phyloP scores from a whole-genome alignment of 441 rosid genomes.

The Kokia cookei region DNA sequence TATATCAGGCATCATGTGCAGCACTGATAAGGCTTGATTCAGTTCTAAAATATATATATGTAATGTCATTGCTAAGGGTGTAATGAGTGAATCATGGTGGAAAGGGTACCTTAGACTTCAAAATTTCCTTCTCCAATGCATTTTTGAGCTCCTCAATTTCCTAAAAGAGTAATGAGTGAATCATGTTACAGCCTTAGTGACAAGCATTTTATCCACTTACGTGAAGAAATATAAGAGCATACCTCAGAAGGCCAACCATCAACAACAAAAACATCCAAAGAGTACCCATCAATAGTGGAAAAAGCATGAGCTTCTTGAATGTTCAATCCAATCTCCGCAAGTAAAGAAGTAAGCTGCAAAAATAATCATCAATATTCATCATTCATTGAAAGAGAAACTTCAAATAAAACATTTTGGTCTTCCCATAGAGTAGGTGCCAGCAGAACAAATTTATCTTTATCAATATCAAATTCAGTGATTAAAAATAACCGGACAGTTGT shows the following conservation, averaged over 20 bases:
- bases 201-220: neutral
- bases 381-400: slow-evolving; percentile 6
- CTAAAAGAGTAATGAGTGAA: slow-evolving; percentile 22
- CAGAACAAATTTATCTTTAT: neutral
- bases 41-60: neutral
- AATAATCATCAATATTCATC: slow-evolving; percentile 9
- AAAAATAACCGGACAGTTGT: too few species aligned
- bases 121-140: slow-evolving; percentile 66
- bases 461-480: neutral
- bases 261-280: slow-evolving; percentile 92
- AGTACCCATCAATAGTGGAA: slow-evolving; percentile 83
- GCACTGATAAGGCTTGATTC: neutral
- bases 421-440: neutral
- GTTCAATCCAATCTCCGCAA: slow-evolving; percentile 85
- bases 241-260: slow-evolving; percentile 95
- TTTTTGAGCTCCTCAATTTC: slow-evolving; percentile 68
- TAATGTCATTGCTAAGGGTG: neutral
- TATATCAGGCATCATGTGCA: neutral
- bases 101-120: slow-evolving; percentile 60
- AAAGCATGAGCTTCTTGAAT: slow-evolving; percentile 97
- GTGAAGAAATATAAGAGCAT: slow-evolving; percentile 1
- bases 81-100: slow-evolving; percentile 1
- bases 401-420: neutral
- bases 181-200: neutral
- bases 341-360: slow-evolving; percentile 74